Conservation (phyloP, 164 flowering plant species). For the Malania oleifera region DNA sequence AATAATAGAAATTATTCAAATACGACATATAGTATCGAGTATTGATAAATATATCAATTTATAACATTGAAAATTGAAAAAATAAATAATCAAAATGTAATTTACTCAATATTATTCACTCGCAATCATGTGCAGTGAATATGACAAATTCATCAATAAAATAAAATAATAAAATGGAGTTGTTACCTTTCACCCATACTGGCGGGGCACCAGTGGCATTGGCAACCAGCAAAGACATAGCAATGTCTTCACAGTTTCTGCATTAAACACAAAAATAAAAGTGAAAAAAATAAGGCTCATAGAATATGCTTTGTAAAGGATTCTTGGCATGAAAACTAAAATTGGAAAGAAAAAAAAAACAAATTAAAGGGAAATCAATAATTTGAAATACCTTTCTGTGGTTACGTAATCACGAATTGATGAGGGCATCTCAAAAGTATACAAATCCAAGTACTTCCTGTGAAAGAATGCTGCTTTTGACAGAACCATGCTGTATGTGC, state of each 20-base stretch:
- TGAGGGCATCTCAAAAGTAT: slow-evolving; percentile 38
- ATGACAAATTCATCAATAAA: neutral
- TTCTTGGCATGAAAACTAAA: neutral
- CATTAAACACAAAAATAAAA: neutral
- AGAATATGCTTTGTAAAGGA: neutral
- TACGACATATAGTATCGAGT: no score
- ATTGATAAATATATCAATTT: no score
- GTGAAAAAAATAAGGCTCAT: neutral
- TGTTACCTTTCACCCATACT: slow-evolving; percentile 37
- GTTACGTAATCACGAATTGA: slow-evolving; percentile 43
- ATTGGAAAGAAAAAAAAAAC: neutral
- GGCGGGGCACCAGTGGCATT: slow-evolving; percentile 40
- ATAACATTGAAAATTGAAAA: no score
- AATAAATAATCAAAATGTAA: no score
- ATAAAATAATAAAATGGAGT: neutral
- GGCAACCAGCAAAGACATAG: slow-evolving; percentile 41
- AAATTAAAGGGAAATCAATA: neutral
- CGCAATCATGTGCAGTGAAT: no score
- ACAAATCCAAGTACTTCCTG: slow-evolving; percentile 42
- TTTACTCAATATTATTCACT: no score
- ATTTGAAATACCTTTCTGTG: slow-evolving; percentile 29
- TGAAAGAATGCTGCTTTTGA: slow-evolving; percentile 53
- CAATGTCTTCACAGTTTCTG: slow-evolving; percentile 47
- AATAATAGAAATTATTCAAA: no score
- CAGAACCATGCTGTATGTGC: slow-evolving; percentile 55